Conservation (phyloP, 2,329 filamentous ascomycete genomes). For the Alternaria triticimaculans region DNA sequence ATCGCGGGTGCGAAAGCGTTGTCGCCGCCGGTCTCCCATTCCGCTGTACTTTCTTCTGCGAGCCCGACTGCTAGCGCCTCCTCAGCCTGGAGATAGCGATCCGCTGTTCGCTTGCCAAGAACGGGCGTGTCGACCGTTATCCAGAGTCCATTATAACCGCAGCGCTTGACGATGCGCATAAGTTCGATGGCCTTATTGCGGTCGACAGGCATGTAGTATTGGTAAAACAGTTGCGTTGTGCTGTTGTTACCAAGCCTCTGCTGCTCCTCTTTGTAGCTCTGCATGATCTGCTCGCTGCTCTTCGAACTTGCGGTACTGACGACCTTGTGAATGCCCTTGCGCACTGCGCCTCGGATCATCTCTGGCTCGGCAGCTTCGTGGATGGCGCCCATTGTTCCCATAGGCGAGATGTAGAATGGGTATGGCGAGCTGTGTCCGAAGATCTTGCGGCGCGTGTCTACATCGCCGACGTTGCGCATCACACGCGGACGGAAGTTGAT, state of each 20-base stretch:
- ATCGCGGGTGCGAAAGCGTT: slow-evolving; percentile 64
- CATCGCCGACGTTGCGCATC: slow-evolving; percentile 45
- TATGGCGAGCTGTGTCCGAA: slow-evolving; percentile 44
- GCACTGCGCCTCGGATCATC: slow-evolving; percentile 44
- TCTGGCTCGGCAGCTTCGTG: slow-evolving; percentile 47
- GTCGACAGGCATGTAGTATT: slow-evolving; percentile 47
- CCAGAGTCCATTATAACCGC: slow-evolving; percentile 45
- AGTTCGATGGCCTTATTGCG: slow-evolving; percentile 40
- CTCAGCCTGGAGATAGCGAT: slow-evolving; percentile 54
- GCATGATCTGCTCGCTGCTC: slow-evolving; percentile 42
- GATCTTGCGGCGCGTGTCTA: slow-evolving; percentile 39
- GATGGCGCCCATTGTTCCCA: slow-evolving; percentile 46
- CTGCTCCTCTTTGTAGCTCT: slow-evolving; percentile 35
- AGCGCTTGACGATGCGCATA: slow-evolving; percentile 38
- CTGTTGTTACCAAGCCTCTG: slow-evolving; percentile 31
- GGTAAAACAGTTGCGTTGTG: slow-evolving; percentile 42
- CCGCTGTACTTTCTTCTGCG: slow-evolving; percentile 57
- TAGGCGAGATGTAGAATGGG: slow-evolving; percentile 51
- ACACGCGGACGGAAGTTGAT: slow-evolving; percentile 46
- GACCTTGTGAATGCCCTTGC: slow-evolving; percentile 45
- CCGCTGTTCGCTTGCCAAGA: slow-evolving; percentile 44
- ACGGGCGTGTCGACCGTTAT: slow-evolving; percentile 48
- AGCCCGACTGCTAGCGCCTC: slow-evolving; percentile 58
- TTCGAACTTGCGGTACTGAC: slow-evolving; percentile 46
- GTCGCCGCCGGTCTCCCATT: slow-evolving; percentile 60